Evolutionary conservation across 192 early-diverging fungal genomes (phyloP).

Genomic region (Backusella tarrabulga): DNA sequence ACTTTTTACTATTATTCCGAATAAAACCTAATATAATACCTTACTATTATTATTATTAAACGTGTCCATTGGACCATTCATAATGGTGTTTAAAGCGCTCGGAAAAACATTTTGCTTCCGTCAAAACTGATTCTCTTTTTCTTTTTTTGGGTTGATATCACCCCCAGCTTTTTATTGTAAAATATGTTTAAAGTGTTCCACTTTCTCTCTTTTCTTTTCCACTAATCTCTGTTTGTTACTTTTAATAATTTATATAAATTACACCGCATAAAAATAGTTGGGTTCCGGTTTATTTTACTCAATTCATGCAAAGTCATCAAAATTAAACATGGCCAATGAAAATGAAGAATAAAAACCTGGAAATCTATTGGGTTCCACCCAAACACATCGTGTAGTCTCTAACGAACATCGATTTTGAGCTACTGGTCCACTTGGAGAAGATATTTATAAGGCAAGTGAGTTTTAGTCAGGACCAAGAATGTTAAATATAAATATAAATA

Average conservation of each 20-base stretch:
- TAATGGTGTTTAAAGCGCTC: not conserved
- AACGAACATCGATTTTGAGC: no score
- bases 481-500: not conserved
- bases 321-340: not conserved
- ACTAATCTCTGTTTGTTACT: no score
- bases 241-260: no score
- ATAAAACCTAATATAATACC: slow-evolving; percentile 3
- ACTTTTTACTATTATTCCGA: not conserved
- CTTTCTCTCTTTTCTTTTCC: no score
- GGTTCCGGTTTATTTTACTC: not conserved
- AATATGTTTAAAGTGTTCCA: no score
- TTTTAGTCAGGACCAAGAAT: not conserved
- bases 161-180: no score
- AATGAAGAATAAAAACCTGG: not conserved
- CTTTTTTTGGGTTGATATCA: not conserved
- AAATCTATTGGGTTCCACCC: no score
- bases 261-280: no score
- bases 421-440: no score
- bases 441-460: not conserved
- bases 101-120: not conserved
- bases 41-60: not conserved
- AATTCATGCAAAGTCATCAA: not conserved
- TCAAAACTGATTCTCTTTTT: not conserved
- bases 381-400: no score
- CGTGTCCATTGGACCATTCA: not conserved